Evolutionary conservation across 1,284 basidiomycete species (phyloP).

Genomic region (Vanrija humicola): DNA sequence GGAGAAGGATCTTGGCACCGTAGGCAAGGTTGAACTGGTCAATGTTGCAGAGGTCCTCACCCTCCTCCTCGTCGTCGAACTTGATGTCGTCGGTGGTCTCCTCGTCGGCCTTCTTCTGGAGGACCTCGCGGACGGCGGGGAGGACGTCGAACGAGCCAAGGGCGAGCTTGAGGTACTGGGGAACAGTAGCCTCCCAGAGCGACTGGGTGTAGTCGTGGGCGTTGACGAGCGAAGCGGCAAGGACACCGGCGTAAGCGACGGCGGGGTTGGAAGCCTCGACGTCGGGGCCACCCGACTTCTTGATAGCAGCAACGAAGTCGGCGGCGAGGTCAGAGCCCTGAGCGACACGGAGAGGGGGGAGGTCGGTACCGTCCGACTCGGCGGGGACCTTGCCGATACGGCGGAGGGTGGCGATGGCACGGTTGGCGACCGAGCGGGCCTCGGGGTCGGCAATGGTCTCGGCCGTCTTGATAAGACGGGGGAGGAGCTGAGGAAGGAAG

Average conservation of each 20-base stretch:
- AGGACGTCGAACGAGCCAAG: conserved; percentile 63
- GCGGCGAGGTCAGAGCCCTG: conserved; percentile 64
- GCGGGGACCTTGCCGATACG: conserved; percentile 83
- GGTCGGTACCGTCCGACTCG: conserved; percentile 77
- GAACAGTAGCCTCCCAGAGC: conserved; percentile 75
- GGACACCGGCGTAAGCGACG: conserved; percentile 67
- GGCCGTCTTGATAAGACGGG: conserved; percentile 90
- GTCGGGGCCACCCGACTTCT: conserved; percentile 63
- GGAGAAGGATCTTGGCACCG: conserved; percentile 96
- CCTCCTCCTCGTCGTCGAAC: conserved; percentile 90
- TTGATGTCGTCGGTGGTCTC: conserved; percentile 68
- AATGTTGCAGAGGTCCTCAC: conserved; percentile 91
- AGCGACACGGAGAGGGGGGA: conserved; percentile 73
- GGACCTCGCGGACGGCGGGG: conserved; percentile 74
- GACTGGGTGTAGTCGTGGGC: conserved; percentile 85
- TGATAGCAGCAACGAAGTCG: conserved; percentile 71
- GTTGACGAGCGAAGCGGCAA: conserved; percentile 82
- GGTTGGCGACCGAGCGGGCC: conserved; percentile 81
- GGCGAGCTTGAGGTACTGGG: conserved; percentile 70
- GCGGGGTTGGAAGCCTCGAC: conserved; percentile 59
- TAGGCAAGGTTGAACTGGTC: conserved; percentile 94
- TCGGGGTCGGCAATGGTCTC: conserved; percentile 90
- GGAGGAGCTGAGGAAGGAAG: conserved; percentile 91
- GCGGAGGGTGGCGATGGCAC: conserved; percentile 87
- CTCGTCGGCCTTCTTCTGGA: conserved; percentile 80